Evolutionary conservation across 345 rosid species (phyloP), one percentile per base, ranked within the genome.

Genomic region (Moricandia moricandioides): DNA sequence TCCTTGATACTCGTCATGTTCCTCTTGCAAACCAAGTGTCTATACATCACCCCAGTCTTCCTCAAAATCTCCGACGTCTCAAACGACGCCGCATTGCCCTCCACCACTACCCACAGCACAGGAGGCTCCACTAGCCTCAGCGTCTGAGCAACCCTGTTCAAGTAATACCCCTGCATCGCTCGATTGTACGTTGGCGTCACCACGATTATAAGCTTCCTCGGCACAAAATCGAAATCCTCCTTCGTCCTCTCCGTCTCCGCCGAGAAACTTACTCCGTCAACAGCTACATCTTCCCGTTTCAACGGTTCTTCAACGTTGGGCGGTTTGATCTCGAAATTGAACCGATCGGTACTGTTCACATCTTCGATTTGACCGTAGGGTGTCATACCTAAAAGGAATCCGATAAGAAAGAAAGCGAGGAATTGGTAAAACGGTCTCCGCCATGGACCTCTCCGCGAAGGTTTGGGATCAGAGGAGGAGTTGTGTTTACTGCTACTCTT

Each of bases 51-150:
- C 61, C 97, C 95, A 0, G 89, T 86, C 78, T 85, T 88, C 74
- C 98, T 88, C 85, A 94, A 65, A 61, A 91, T 65, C 70, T 86
- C 97, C 0, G 95, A 92, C 0, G 97, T 91, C 87, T 91, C 98
- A 72, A 80, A 71, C 16, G 97, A 85, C 27, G 89, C 93, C 7
- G 71, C 68, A 35, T 83, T 84, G 58, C 81, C 85, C 77, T 94
- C 98, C 70, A 91, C 98, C 80, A 91, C 97, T 37, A 94, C 85
- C 98, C 98, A 94, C 71, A 94, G 77, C 52, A 94, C 14, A 21
- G 98, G 98, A 14, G 93, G 88, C 69, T 78, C 83, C 70, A 90
- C 95, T 12, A 91, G 85, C 82, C 88, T 85, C 83, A 94, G 68
- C 29, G 87, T 85, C 65, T 94, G 98, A 62, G 88, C 95, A 63